These are phyloP conservation scores for Grosmannia clavigera DNA, from an alignment of 2,329 filamentous ascomycete species.

Conservation along the genomic window DNA sequence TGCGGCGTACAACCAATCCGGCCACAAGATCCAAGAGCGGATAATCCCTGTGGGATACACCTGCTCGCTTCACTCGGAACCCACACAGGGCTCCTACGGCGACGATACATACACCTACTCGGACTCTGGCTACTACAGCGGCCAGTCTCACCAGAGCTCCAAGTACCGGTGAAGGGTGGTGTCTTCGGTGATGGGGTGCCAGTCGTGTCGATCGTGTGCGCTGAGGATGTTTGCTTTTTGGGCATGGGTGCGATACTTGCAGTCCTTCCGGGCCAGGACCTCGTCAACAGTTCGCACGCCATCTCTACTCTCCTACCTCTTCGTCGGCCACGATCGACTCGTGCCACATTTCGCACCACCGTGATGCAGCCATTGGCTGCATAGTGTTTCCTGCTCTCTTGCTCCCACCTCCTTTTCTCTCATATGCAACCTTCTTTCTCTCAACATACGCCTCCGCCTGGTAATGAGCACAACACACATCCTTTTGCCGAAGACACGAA, in stretches of 20 bases:
- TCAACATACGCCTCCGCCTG: too few species aligned
- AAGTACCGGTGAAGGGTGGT: constrained; percentile 37
- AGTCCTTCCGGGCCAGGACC: constrained; percentile 28
- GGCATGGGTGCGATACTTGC: constrained; percentile 36
- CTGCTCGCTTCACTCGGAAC: constrained; percentile 44
- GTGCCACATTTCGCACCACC: constrained; percentile 26
- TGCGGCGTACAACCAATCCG: constrained; percentile 57
- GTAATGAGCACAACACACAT: not conserved
- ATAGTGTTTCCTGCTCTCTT: not conserved
- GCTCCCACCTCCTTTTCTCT: not conserved
- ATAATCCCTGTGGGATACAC: constrained; percentile 74
- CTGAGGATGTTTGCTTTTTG: constrained; percentile 30
- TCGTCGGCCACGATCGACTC: constrained; percentile 31
- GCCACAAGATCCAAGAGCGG: constrained; percentile 60
- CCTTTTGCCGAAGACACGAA: not conserved
- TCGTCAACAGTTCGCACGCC: constrained; percentile 24
- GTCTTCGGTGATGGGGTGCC: constrained; percentile 38
- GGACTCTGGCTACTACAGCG: constrained; percentile 42
- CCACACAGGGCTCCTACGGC: constrained; percentile 25
- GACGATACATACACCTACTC: constrained; percentile 32
- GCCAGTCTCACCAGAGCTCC: constrained; percentile 31
- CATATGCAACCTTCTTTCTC: too few species aligned
- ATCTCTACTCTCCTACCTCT: constrained; percentile 36
- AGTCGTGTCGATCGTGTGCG: constrained; percentile 26
- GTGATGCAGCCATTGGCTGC: not conserved